phyloP scores from a whole-genome alignment of 2,329 filamentous ascomycete genomes.

The Alternaria sp. region DNA sequence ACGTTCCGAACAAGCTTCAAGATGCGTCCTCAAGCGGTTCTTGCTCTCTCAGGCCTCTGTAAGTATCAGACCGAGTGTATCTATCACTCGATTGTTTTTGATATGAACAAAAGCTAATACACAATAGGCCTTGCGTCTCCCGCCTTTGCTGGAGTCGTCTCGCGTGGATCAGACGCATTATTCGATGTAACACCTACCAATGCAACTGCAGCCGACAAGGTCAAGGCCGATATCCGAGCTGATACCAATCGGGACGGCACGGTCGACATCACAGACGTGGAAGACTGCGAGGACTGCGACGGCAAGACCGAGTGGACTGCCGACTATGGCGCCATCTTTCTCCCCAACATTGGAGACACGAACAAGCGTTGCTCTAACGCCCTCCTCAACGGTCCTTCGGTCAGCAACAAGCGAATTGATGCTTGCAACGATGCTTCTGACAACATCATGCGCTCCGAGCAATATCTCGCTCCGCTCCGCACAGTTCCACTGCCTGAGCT shows the following conservation, averaged over 20 bases:
- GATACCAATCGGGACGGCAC: constrained; percentile 49
- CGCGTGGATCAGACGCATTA: background rate
- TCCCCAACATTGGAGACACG: constrained; percentile 48
- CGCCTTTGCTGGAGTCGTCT: background rate
- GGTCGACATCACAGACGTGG: constrained; percentile 27
- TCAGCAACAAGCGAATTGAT: constrained; percentile 34
- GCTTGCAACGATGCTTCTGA: constrained; percentile 49
- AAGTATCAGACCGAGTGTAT: background rate
- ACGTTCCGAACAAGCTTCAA: background rate
- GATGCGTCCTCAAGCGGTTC: background rate
- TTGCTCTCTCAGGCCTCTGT: background rate
- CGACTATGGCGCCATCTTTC: constrained; percentile 42
- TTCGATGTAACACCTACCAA: background rate
- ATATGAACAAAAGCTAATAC: background rate
- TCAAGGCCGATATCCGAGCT: constrained; percentile 35
- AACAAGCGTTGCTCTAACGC: constrained; percentile 35
- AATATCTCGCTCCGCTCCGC: constrained; percentile 42
- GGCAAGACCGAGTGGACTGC: constrained; percentile 34
- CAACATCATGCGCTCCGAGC: constrained; percentile 38
- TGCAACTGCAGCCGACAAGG: background rate
- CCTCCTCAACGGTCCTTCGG: background rate
- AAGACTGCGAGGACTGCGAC: constrained; percentile 15
- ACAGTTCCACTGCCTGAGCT: constrained; percentile 31
- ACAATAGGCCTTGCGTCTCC: background rate
- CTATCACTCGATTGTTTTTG: background rate